Base-by-base conservation (phyloP, 495 filamentous ascomycete species). In the Xylaria longipes region DNA sequence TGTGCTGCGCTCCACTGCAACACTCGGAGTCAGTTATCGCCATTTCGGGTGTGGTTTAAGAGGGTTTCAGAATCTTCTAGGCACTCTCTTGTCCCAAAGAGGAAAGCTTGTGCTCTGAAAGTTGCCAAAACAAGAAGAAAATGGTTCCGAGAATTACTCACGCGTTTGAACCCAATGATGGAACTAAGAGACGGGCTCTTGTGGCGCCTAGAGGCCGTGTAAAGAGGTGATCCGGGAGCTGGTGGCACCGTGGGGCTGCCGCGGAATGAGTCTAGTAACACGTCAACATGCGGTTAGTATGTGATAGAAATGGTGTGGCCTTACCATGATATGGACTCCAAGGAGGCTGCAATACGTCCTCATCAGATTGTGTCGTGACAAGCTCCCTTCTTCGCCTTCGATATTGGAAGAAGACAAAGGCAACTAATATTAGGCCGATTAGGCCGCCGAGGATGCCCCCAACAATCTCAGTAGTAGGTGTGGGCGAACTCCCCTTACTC, bases 391-490 rank as follows among this genome's bases (percentile, higher is more conserved):
- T 57, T 39, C 74, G 37, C 29, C 65, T 37, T 31, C 68, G 25
- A 43, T 64, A 71, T 5, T 45, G 48, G 45, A 69, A 69, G 14
- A 65, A 6, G 22, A 71, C 52, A 12, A 69, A 70, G 2, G 22
- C 56, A 39, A 75, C 39, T 14, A 75, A 27, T 12, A 62, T 22
- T 25, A 73, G 25, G 3, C 20, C 39, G 11, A 58, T 39, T 2
- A 69, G 22, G n/a, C 68, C 71, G 7, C 68, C 71, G 11, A 75
- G 56, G n/a, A 70, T 41, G 0, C 71, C 71, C 2, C 71, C 74
- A 14, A 75, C 60, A 15, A 73, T 73, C 7, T 37, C 63, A 3
- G 45, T 50, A 9, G 63, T 64, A n/a, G 68, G 63, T 8, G 57
- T n/a, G 0, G 17, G 20, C 9, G 67, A 61, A 15, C 41, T 35